Conservation (phyloP, 2,329 filamentous ascomycete species). For the Neoascochyta sp. region DNA sequence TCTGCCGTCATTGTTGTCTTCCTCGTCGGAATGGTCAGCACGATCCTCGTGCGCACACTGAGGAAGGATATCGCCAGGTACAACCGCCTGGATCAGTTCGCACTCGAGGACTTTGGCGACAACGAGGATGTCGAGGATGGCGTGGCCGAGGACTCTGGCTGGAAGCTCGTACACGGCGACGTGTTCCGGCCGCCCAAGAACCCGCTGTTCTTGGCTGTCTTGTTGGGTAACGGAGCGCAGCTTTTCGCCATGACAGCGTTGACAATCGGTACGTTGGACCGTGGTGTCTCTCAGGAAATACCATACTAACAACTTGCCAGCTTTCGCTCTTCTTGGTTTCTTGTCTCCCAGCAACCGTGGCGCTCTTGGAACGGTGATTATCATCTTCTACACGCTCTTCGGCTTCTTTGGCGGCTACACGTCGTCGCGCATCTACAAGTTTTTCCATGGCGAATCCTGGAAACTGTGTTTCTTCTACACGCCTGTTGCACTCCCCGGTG, state of each 20-base stretch:
- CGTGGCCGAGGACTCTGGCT: constrained; percentile 94
- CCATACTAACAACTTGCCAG: constrained; percentile 28
- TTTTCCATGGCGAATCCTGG: constrained; percentile 88
- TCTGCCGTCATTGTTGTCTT: constrained; percentile 93
- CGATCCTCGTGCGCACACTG: constrained; percentile 82
- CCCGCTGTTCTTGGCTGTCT: constrained; percentile 77
- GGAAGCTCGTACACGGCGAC: constrained; percentile 97
- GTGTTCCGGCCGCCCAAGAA: constrained; percentile 87
- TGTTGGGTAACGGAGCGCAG: constrained; percentile 91
- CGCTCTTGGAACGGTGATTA: constrained; percentile 86
- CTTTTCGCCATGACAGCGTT: constrained; percentile 96
- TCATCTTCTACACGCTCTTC: constrained; percentile 88
- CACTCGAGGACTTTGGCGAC: constrained; percentile 81
- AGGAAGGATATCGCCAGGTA: constrained; percentile 96
- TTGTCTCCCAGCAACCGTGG: constrained; percentile 94
- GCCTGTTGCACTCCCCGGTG: constrained; percentile 75
- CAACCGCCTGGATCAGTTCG: constrained; percentile 89
- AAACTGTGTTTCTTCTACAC: constrained; percentile 90
- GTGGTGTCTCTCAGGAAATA: too few species aligned
- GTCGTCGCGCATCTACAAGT: constrained; percentile 89
- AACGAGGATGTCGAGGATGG: constrained; percentile 77
- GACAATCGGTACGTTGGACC: constrained; percentile 61
- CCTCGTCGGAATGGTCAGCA: constrained; percentile 83
- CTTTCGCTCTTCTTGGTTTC: constrained; percentile 89
- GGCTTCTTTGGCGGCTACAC: constrained; percentile 90